phyloP scores from a whole-genome alignment of 768 basidiomycete species.

The Panellus pusillus region DNA sequence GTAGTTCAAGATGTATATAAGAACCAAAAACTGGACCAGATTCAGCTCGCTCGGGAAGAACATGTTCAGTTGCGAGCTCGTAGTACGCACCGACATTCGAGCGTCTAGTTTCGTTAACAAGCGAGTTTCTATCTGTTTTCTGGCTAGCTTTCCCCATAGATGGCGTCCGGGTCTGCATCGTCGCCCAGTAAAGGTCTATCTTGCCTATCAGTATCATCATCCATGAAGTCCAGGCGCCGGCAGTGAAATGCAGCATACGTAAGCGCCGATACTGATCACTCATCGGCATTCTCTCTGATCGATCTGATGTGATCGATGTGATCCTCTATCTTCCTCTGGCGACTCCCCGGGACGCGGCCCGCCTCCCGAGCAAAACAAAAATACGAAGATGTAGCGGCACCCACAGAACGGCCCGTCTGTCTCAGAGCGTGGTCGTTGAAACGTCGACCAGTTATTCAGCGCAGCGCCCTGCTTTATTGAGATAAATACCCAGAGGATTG shows the following conservation, averaged over 20 bases:
- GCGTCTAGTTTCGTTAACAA: constrained; percentile 52
- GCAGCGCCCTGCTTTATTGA: constrained; percentile 52
- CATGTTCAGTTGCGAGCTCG: not conserved
- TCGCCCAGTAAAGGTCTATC: constrained; percentile 9
- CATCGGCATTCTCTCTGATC: too few species aligned
- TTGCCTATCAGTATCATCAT: constrained; percentile 5
- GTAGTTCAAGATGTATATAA: constrained; percentile 54
- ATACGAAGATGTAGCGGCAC: constrained; percentile 25
- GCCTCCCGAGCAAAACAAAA: constrained; percentile 42
- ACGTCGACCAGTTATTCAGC: constrained; percentile 57
- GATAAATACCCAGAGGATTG: constrained; percentile 63
- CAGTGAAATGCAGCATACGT: not conserved
- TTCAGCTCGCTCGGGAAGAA: not conserved
- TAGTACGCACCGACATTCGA: constrained; percentile 40
- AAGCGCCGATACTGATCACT: too few species aligned
- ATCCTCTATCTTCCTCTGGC: too few species aligned
- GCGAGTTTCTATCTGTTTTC: constrained; percentile 31
- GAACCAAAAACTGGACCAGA: constrained; percentile 24
- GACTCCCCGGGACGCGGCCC: constrained; percentile 22
- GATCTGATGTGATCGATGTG: too few species aligned
- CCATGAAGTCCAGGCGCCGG: not conserved
- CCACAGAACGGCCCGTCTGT: too few species aligned
- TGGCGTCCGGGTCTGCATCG: constrained; percentile 23
- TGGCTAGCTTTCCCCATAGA: constrained; percentile 26
- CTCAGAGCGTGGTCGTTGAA: constrained; percentile 33